These are phyloP conservation scores for Pisolithus marmoratus DNA, from an alignment of 768 basidiomycete species.

Conservation along the genomic window DNA sequence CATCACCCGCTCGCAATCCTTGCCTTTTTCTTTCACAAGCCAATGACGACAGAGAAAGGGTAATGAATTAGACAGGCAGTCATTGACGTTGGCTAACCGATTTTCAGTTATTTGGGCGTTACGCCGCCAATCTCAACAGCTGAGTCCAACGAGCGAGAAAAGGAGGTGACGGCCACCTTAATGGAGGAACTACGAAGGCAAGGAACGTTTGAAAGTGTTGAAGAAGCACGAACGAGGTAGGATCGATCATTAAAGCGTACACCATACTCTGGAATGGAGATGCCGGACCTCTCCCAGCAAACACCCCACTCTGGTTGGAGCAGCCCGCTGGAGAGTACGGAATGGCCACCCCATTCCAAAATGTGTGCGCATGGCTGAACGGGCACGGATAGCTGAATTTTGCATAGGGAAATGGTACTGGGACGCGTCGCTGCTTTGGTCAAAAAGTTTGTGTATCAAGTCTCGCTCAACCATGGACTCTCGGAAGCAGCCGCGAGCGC, in stretches of 20 bases:
- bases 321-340: neutral
- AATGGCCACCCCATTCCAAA: neutral
- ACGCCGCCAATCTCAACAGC: conserved; percentile 78
- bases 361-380: neutral
- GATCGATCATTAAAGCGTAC: conserved; percentile 14
- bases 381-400: conserved; percentile 17
- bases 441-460: conserved; percentile 85
- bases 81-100: conserved; percentile 9
- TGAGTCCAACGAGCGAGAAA: conserved; percentile 73
- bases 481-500: conserved; percentile 84
- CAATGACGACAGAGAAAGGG: conserved; percentile 40
- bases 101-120: conserved; percentile 66
- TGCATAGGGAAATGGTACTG: conserved; percentile 81
- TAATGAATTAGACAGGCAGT: conserved; percentile 15
- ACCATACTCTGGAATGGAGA: neutral
- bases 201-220: conserved; percentile 84
- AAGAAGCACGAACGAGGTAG: conserved; percentile 84
- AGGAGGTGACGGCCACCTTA: conserved; percentile 75
- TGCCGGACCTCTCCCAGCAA: neutral
- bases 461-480: conserved; percentile 72
- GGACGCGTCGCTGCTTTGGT: conserved; percentile 86
- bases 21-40: neutral
- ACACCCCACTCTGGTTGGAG: neutral
- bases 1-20: neutral
- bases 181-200: conserved; percentile 88